phyloP scores from a whole-genome alignment of 805 yeast genomes.

The Spathaspora hagerdaliae region DNA sequence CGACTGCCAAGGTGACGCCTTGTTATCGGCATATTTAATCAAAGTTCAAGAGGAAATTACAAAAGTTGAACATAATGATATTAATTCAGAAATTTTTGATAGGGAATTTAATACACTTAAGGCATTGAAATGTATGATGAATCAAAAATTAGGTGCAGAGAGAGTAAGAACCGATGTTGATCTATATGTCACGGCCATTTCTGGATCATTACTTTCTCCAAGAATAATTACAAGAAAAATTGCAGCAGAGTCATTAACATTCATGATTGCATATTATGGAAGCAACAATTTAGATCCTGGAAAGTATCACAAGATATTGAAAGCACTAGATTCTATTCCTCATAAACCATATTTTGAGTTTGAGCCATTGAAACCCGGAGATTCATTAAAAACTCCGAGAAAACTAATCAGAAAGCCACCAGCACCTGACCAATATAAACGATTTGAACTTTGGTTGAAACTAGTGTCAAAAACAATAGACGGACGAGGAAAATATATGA shows the following conservation, averaged over 20 bases:
- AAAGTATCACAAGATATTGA: constrained; percentile 54
- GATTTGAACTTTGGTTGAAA: constrained; percentile 70
- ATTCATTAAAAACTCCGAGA: constrained; percentile 3
- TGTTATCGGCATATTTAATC: constrained; percentile 56
- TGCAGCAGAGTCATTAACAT: constrained; percentile 71
- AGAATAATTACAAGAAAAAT: constrained; percentile 70
- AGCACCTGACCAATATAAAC: constrained; percentile 32
- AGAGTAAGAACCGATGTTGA: constrained; percentile 45
- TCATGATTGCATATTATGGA: constrained; percentile 39
- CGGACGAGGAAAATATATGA: constrained; percentile 81
- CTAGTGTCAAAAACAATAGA: constrained; percentile 65
- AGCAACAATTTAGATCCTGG: constrained; percentile 12
- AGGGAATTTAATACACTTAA: constrained; percentile 73
- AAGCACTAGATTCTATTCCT: constrained; percentile 46
- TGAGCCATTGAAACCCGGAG: constrained; percentile 10
- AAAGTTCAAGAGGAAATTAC: constrained; percentile 48
- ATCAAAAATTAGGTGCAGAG: constrained; percentile 58
- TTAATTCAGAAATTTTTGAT: constrained; percentile 53
- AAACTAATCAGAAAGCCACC: constrained; percentile 35
- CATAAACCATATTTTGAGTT: constrained; percentile 36
- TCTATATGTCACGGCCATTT: constrained; percentile 52
- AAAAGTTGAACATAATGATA: constrained; percentile 28
- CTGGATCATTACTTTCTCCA: constrained; percentile 72
- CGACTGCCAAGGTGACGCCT: constrained; percentile 74
- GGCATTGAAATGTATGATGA: constrained; percentile 72